phyloP scores from a whole-genome alignment of 75 land plant species.

The Azolla pinnata region DNA sequence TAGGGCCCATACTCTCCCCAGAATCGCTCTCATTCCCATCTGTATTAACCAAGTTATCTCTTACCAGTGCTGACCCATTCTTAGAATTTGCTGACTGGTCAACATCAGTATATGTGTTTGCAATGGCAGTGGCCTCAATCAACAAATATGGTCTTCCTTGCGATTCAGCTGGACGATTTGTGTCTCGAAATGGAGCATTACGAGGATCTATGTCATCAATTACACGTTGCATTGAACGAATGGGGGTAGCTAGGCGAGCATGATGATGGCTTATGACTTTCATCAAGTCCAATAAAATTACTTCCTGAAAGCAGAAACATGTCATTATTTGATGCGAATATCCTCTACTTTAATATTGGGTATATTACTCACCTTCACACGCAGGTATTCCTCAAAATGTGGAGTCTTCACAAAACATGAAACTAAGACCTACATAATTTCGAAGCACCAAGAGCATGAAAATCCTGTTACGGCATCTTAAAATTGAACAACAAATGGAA shows the following conservation, averaged over 20 bases:
- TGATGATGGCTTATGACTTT: constrained; percentile 90
- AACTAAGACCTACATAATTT: constrained; percentile 83
- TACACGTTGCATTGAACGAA: constrained; percentile 77
- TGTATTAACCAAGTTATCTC: not conserved
- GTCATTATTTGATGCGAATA: too few relatives aligned
- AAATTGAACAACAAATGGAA: not conserved
- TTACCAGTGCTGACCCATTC: not conserved
- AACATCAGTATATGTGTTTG: constrained; percentile 6
- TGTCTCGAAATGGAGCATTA: constrained; percentile 55
- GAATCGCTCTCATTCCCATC: not conserved
- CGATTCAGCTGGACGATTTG: constrained; percentile 19
- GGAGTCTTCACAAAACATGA: constrained; percentile 95
- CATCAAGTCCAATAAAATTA: constrained; percentile 64
- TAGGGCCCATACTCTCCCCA: not conserved
- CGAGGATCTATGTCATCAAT: constrained; percentile 44
- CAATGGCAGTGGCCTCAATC: constrained; percentile 14
- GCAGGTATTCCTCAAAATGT: constrained; percentile 78
- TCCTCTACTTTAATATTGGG: too few relatives aligned
- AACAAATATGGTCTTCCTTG: constrained; percentile 46
- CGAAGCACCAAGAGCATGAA: too few relatives aligned
- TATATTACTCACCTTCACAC: constrained; percentile 90
- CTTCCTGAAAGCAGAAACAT: constrained; percentile 55
- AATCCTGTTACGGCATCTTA: too few relatives aligned
- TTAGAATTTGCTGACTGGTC: not conserved
- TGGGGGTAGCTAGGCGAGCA: constrained; percentile 93